A percentile compares a stretch with the other conserved stretches of the same genome.
Conservation (phyloP, 768 basidiomycete species). For the Suillus tomentosus region DNA sequence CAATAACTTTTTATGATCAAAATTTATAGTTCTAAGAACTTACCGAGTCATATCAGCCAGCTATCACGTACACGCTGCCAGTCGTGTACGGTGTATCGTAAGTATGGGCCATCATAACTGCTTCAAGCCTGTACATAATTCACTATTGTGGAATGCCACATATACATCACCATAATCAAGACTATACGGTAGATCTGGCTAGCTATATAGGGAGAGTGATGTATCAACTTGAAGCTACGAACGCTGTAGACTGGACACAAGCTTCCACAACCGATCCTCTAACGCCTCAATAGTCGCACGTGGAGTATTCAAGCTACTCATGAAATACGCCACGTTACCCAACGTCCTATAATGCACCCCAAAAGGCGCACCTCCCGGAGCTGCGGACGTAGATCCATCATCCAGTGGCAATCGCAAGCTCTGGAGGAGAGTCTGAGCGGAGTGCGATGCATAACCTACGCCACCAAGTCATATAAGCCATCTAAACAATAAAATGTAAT, state of each 20-base stretch:
- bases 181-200: neutral
- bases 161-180: neutral
- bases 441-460: slow-evolving; percentile 59
- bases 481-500: neutral
- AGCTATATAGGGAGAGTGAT: neutral
- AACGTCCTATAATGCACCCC: slow-evolving; percentile 85
- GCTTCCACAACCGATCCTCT: slow-evolving; percentile 61
- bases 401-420: slow-evolving; percentile 43
- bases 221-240: neutral
- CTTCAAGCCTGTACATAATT: neutral
- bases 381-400: slow-evolving; percentile 36
- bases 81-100: neutral
- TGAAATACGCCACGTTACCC: slow-evolving; percentile 92
- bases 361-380: slow-evolving; percentile 58
- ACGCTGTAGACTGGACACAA: slow-evolving; percentile 19
- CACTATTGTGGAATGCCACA: neutral
- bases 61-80: neutral
- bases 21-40: slow-evolving; percentile 6
- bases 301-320: slow-evolving; percentile 81
- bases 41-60: neutral
- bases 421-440: slow-evolving; percentile 63
- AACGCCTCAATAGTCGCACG: slow-evolving; percentile 53
- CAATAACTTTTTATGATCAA: neutral
- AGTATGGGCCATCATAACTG: neutral
- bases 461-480: neutral